phyloP scores from a whole-genome alignment of 2,329 filamentous ascomycete species.

The Aspergillus fijiensis region DNA sequence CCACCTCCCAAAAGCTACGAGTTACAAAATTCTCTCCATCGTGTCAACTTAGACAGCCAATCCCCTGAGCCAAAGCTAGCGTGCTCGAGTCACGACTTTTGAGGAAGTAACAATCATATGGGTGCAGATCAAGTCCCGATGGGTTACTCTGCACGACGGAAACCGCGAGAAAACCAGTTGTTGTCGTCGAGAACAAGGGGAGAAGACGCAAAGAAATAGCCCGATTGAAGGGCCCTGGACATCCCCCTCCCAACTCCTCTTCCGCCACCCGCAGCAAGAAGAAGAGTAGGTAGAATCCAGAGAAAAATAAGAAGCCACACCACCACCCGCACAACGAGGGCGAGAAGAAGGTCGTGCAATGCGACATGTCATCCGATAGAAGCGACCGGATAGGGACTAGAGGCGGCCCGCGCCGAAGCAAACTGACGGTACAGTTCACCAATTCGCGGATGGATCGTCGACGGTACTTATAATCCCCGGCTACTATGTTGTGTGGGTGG shows the following conservation, averaged over 20 bases:
- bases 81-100: not conserved
- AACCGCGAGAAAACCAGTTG: not conserved
- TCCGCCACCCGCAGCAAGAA: too few relatives aligned
- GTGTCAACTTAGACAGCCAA: not conserved
- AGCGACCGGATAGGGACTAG: slow-evolving; percentile 1
- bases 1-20: not conserved
- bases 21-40: not conserved
- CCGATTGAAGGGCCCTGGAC: not conserved
- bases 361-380: not conserved
- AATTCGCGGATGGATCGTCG: not conserved
- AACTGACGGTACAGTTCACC: slow-evolving; percentile 1
- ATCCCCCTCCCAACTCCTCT: not conserved
- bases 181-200: not conserved
- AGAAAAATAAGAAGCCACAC: too few relatives aligned
- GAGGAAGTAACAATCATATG: not conserved
- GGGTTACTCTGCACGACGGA: not conserved
- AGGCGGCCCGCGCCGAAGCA: slow-evolving; percentile 9
- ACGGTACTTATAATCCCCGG: not conserved
- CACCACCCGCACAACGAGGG: not conserved
- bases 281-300: too few relatives aligned
- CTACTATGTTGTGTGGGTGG: not conserved
- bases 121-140: not conserved
- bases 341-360: not conserved
- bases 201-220: not conserved
- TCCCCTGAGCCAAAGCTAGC: not conserved